A percentile compares a stretch with the other conserved stretches of the same genome.
Conservation (phyloP, 148 eudicot species). For the Polygonum maritimum region DNA sequence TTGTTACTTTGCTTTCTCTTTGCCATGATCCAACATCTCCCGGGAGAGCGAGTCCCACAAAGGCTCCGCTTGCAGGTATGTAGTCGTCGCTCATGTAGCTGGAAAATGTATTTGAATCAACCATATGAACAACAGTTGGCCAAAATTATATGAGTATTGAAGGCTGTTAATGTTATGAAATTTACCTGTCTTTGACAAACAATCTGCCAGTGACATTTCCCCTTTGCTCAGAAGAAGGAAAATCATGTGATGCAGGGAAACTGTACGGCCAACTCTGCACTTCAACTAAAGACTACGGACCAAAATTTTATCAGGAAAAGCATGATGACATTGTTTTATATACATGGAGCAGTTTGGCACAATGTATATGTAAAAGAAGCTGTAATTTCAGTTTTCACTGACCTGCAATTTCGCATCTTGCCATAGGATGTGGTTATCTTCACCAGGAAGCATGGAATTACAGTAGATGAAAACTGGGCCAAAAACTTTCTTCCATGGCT, state of each 20-base stretch:
- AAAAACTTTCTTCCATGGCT: constrained; percentile 92
- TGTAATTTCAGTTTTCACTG: neutral
- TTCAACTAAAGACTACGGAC: constrained; percentile 37
- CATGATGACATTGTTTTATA: too few species aligned
- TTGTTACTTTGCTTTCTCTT: constrained; percentile 78
- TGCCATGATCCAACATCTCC: constrained; percentile 97
- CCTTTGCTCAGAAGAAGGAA: constrained; percentile 51
- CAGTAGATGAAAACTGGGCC: constrained; percentile 92
- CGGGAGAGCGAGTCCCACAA: constrained; percentile 77
- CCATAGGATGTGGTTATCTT: constrained; percentile 63
- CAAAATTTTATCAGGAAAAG: neutral
- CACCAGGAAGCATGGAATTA: constrained; percentile 37
- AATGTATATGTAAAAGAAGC: neutral
- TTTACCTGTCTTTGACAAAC: constrained; percentile 11
- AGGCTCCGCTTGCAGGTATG: constrained; percentile 49
- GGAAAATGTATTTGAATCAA: neutral
- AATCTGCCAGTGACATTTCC: constrained; percentile 42
- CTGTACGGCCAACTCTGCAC: constrained; percentile 75
- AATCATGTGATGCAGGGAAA: constrained; percentile 77
- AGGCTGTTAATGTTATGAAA: neutral
- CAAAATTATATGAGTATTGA: neutral
- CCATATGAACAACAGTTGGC: neutral
- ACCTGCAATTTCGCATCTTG: constrained; percentile 92
- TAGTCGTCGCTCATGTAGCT: constrained; percentile 1
- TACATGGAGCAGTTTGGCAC: too few species aligned